Evolutionary conservation across 108 stramenopile species (phyloP), one percentile per base, ranked within the genome.

Genomic region (Cyclotella cryptica): DNA sequence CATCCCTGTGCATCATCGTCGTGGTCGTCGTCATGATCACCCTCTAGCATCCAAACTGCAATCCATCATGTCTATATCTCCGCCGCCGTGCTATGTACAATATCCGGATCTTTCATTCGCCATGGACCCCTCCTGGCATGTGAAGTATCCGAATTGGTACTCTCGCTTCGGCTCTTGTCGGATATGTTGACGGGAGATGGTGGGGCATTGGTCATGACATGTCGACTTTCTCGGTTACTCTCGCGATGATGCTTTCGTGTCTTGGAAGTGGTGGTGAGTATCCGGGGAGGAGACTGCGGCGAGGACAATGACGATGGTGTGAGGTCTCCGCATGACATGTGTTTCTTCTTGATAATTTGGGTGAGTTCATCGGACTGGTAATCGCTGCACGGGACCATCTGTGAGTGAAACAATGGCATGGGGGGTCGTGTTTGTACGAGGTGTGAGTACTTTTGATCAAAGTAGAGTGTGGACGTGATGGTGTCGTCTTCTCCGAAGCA

Each of bases 401-500:
- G 51, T 58, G 84, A 72, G 29, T 72, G 69, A 62, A 87, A 90
- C 39, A 90, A 75, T 0, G 85, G 85, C 85, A 90, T 90, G 29
- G 89, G 89, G 18, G 85, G 87, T 35, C 83, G 68, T 15, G 83
- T 86, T 57, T 90, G 87, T 12, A 79, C 71, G 13, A 90, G 64
- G 65, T 90, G 87, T 0, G 75, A 74, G 30, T 83, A 75, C 73
- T 90, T 90, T 43, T 77, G 75, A 66, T 90, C 89, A 66, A 87
- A 90, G 68, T 86, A 90, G 18, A 88, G 46, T 0, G 89, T 90
- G 18, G 89, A 90, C 0, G 87, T 74, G 42, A 86, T 85, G 55
- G 87, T 90, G 17, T 72, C 76, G 47, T 87, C 86, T 44, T 90
- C 89, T 10, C 27, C 66, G 35, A 66, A 26, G 11, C 80, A 54